A percentile compares a stretch with the other conserved stretches of the same genome.
Conservation (phyloP, 345 rosid genomes). For the Populus ilicifolia region DNA sequence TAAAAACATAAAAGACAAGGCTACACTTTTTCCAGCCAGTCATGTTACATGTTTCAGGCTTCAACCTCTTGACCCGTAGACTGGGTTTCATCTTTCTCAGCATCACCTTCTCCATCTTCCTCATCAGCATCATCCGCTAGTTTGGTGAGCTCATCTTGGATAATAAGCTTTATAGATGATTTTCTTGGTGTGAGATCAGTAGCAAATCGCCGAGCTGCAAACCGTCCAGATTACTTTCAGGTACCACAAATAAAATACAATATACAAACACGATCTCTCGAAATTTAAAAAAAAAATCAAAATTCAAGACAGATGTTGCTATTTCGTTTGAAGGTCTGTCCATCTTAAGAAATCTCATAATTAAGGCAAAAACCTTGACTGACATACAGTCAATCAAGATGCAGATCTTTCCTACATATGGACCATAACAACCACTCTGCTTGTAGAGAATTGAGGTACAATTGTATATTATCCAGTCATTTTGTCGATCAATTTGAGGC, state of each 20-base stretch:
- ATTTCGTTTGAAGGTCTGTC: not conserved
- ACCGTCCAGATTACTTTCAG: slow-evolving; percentile 5
- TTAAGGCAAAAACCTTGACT: not conserved
- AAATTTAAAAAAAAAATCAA: no score
- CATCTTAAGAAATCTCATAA: not conserved
- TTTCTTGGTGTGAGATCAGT: slow-evolving; percentile 54
- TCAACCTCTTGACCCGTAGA: slow-evolving; percentile 21
- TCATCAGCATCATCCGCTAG: slow-evolving; percentile 72
- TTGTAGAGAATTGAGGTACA: not conserved
- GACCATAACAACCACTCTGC: not conserved
- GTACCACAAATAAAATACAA: not conserved
- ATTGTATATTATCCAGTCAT: not conserved
- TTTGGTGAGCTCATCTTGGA: slow-evolving; percentile 89
- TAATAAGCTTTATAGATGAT: slow-evolving; percentile 67
- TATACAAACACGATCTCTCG: no score
- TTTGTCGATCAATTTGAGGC: no score
- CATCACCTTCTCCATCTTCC: slow-evolving; percentile 53
- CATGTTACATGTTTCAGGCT: slow-evolving; percentile 18
- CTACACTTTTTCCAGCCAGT: slow-evolving; percentile 10
- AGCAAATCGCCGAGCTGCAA: slow-evolving; percentile 51
- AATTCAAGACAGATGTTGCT: not conserved
- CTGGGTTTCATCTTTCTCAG: slow-evolving; percentile 25
- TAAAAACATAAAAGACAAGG: not conserved
- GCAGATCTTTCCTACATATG: not conserved
- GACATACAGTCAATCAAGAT: not conserved